Percentiles rank a stretch among this genome's conserved stretches.
Evolutionary conservation across 1,284 basidiomycete species (phyloP).

Genomic region (Taiwanofungus camphoratus): DNA sequence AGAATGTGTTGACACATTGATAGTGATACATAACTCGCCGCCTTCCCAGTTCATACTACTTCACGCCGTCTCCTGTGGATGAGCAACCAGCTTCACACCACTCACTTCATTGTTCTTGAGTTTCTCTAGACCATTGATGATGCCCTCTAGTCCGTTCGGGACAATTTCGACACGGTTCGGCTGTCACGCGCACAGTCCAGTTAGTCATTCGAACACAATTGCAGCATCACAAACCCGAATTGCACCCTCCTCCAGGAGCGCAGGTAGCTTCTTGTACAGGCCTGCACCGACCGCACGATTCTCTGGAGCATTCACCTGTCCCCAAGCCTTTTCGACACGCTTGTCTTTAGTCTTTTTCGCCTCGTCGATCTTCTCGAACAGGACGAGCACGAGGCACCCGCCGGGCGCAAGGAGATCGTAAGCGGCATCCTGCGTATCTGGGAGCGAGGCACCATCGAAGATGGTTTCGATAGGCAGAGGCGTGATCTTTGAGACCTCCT

Average conservation of each 20-base stretch:
- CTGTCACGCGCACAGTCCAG: slow-evolving; percentile 7
- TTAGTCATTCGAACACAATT: neutral
- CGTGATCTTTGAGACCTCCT: slow-evolving; percentile 14
- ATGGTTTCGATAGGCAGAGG: slow-evolving; percentile 28
- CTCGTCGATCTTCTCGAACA: slow-evolving; percentile 1
- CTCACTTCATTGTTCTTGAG: slow-evolving; percentile 39
- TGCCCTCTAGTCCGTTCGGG: slow-evolving; percentile 39
- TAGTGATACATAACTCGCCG: too few species aligned
- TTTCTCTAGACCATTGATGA: slow-evolving; percentile 37
- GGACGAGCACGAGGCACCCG: slow-evolving; percentile 18
- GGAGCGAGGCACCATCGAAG: slow-evolving; percentile 31
- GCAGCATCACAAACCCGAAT: slow-evolving; percentile 15
- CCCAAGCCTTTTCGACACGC: slow-evolving; percentile 6
- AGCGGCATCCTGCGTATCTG: slow-evolving; percentile 15
- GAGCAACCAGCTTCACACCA: slow-evolving; percentile 43
- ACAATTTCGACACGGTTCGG: slow-evolving; percentile 35
- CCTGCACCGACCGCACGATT: neutral
- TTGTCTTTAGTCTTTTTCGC: slow-evolving; percentile 10
- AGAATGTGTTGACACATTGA: too few species aligned
- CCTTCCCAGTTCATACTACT: neutral
- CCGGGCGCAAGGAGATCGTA: slow-evolving; percentile 24
- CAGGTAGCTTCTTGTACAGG: slow-evolving; percentile 12
- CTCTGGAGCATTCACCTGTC: slow-evolving; percentile 6
- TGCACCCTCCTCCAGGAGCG: slow-evolving; percentile 13
- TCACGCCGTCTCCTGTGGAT: slow-evolving; percentile 37